A percentile compares a stretch with the other conserved stretches of the same genome.
These are phyloP conservation scores for Lachancea lanzarotensis DNA, from an alignment of 805 yeast genomes.

Conservation along the genomic window DNA sequence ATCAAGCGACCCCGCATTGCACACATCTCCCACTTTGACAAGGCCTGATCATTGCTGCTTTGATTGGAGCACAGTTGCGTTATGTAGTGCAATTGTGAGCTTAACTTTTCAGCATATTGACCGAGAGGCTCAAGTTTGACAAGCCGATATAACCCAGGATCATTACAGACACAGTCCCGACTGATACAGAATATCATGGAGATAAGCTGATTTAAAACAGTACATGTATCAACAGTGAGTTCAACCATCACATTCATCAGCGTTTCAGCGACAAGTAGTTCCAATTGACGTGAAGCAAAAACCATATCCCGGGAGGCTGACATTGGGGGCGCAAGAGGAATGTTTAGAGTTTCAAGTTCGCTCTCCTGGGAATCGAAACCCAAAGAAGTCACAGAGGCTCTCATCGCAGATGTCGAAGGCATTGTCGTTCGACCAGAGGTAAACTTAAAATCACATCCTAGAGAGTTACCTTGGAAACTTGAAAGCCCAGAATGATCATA, in stretches of 20 bases:
- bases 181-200: slow-evolving; percentile 7
- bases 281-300: slow-evolving; percentile 14
- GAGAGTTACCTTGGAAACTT: slow-evolving; percentile 2
- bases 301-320: slow-evolving; percentile 14
- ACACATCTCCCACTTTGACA: slow-evolving; percentile 4
- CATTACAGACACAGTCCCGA: slow-evolving; percentile 6
- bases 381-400: not conserved
- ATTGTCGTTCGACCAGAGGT: not conserved
- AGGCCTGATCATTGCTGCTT: not conserved
- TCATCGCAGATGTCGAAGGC: not conserved
- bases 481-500: not conserved
- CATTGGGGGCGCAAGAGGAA: slow-evolving; percentile 16
- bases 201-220: slow-evolving; percentile 2
- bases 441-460: slow-evolving; percentile 6
- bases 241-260: slow-evolving; percentile 1
- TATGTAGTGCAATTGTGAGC: slow-evolving; percentile 1
- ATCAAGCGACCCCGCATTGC: not conserved
- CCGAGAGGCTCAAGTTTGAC: not conserved
- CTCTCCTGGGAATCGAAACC: not conserved
- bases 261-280: slow-evolving; percentile 10
- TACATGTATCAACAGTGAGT: not conserved
- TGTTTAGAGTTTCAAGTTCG: slow-evolving; percentile 9
- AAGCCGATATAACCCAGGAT: slow-evolving; percentile 1
- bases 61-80: not conserved
- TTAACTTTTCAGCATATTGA: slow-evolving; percentile 4